These are phyloP conservation scores for Sicyos edulis DNA, from an alignment of 306 rosid genomes.

Conservation along the genomic window DNA sequence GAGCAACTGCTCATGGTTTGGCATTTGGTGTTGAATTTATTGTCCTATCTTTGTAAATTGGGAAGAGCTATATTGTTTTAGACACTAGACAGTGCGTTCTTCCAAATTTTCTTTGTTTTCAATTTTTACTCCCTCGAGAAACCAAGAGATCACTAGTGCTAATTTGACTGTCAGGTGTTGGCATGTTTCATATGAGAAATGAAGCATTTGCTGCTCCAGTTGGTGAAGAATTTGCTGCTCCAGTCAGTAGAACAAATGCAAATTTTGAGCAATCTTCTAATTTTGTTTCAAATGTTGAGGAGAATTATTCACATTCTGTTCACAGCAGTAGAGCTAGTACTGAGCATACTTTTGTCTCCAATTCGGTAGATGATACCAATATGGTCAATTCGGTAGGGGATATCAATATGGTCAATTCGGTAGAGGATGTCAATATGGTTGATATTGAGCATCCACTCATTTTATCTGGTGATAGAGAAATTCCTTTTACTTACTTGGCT, in stretches of 20 bases:
- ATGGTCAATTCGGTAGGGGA: constrained; percentile 28
- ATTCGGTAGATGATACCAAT: constrained; percentile 22
- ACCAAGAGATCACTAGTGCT: constrained; percentile 34
- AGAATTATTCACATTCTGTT: constrained; percentile 29
- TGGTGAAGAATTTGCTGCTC: constrained; percentile 28
- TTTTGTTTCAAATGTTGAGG: constrained; percentile 26
- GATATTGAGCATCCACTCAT: constrained; percentile 39
- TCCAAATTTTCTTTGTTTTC: constrained; percentile 10
- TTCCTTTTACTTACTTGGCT: constrained; percentile 71
- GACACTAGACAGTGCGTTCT: background rate
- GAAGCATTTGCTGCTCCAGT: constrained; percentile 28
- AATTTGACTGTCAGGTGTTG: constrained; percentile 28
- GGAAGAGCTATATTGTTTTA: background rate
- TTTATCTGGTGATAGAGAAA: constrained; percentile 44
- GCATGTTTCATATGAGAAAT: constrained; percentile 26
- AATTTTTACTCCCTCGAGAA: background rate
- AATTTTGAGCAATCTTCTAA: constrained; percentile 33
- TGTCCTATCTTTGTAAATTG: background rate
- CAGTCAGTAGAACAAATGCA: constrained; percentile 33
- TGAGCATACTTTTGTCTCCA: constrained; percentile 30
- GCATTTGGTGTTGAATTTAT: background rate
- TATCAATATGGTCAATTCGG: constrained; percentile 29
- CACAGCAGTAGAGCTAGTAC: constrained; percentile 26
- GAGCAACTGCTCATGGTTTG: no score
- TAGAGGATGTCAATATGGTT: background rate